Conservation (phyloP, 2,329 filamentous ascomycete genomes). For the Didymella lethalis region DNA sequence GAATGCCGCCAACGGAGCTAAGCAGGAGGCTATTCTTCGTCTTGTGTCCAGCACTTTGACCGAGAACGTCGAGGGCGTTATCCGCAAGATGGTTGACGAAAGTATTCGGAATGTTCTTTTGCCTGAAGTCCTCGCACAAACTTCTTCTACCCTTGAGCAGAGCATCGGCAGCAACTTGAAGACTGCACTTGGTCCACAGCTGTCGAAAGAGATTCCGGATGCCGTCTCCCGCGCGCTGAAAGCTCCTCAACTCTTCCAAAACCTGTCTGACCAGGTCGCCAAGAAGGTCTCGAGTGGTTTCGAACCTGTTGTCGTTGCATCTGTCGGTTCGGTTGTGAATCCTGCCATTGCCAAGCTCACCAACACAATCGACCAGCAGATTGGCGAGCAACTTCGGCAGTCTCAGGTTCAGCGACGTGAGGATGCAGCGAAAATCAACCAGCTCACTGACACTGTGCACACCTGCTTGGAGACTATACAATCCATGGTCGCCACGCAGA, state of each 20-base stretch:
- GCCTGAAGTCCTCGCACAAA: slow-evolving; percentile 74
- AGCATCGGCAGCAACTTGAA: slow-evolving; percentile 74
- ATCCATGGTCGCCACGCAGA: slow-evolving; percentile 72
- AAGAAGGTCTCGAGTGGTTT: slow-evolving; percentile 72
- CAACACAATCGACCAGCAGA: slow-evolving; percentile 70
- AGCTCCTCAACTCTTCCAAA: slow-evolving; percentile 74
- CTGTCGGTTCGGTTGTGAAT: slow-evolving; percentile 61
- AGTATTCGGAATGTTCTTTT: slow-evolving; percentile 79
- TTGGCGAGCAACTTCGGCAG: slow-evolving; percentile 61
- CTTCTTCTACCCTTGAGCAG: slow-evolving; percentile 73
- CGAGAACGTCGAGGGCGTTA: slow-evolving; percentile 76
- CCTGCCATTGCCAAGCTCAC: slow-evolving; percentile 73
- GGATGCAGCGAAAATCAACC: slow-evolving; percentile 72
- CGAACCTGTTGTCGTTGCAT: slow-evolving; percentile 71
- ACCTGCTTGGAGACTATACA: slow-evolving; percentile 73
- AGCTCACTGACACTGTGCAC: slow-evolving; percentile 72
- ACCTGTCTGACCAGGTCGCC: slow-evolving; percentile 75
- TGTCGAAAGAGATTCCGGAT: slow-evolving; percentile 78
- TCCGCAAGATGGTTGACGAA: slow-evolving; percentile 77
- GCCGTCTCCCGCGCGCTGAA: slow-evolving; percentile 73
- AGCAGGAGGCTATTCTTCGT: slow-evolving; percentile 73
- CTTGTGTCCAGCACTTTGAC: slow-evolving; percentile 73
- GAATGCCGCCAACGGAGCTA: slow-evolving; percentile 68
- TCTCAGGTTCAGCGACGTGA: slow-evolving; percentile 61
- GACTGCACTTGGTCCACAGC: slow-evolving; percentile 68